Conservation (phyloP, 2,329 filamentous ascomycete species). For the Penicillium glabrum region DNA sequence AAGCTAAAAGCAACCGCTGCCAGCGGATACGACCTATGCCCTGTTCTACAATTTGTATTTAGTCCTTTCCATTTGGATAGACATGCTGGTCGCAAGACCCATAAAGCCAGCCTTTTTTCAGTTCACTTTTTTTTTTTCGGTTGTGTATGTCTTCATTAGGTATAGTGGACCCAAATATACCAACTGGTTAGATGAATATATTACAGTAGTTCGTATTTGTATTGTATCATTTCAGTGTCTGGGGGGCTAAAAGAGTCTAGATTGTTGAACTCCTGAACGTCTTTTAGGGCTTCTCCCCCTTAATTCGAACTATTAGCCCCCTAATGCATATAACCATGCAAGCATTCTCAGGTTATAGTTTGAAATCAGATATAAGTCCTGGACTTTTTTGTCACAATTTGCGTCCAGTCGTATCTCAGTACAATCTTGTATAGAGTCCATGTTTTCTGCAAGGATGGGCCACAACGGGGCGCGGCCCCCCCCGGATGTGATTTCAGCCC, state of each 20-base stretch:
- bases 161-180: background rate
- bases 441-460: background rate
- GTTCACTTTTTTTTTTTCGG: background rate
- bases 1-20: constrained; percentile 7
- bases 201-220: background rate
- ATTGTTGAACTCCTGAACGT: constrained; percentile 13
- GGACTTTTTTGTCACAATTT: background rate
- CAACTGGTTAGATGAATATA: background rate
- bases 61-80: constrained; percentile 14
- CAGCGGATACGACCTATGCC: constrained; percentile 21
- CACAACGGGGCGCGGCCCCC: background rate
- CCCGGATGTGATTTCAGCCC: constrained; percentile 11
- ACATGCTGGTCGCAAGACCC: constrained; percentile 13
- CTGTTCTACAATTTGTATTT: constrained; percentile 19
- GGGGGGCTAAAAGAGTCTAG: constrained; percentile 10
- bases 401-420: background rate
- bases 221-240: background rate
- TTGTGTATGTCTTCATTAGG: background rate
- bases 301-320: background rate
- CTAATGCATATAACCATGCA: background rate
- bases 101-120: constrained; percentile 14
- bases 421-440: background rate
- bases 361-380: background rate
- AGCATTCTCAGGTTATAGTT: background rate
- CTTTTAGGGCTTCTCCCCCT: constrained; percentile 4